A percentile compares a stretch with the other conserved stretches of the same genome.
Conservation (phyloP, 192 early-diverging fungal species). For the Diversispora eburnea region DNA sequence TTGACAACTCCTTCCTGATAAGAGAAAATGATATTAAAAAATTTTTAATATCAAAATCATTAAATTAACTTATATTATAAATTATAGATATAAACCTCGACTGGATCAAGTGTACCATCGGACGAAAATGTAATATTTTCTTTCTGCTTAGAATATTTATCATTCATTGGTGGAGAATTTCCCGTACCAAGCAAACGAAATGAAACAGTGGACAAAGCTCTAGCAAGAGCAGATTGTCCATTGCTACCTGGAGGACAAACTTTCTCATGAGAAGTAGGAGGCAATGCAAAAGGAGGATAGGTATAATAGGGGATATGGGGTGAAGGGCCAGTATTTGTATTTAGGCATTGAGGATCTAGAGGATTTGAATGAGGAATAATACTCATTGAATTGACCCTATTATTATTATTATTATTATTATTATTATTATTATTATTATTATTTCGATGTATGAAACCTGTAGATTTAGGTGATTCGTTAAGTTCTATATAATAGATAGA, state of each 20-base stretch:
- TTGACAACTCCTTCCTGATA: constrained; percentile 52
- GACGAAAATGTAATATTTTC: constrained; percentile 16
- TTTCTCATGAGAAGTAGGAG: constrained; percentile 31
- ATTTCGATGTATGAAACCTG: not conserved
- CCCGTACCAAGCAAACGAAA: constrained; percentile 52
- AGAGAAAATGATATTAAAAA: constrained; percentile 16
- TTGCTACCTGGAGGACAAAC: constrained; percentile 33
- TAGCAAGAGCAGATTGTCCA: constrained; percentile 48
- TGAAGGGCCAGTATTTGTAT: constrained; percentile 30
- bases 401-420: not conserved
- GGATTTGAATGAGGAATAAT: not conserved
- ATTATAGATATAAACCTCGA: constrained; percentile 16
- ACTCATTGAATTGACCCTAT: not conserved
- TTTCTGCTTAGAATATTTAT: constrained; percentile 30
- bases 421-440: not conserved
- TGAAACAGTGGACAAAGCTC: constrained; percentile 52
- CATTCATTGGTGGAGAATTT: constrained; percentile 47
- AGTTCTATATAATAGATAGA: constrained; percentile 34
- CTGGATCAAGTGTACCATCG: constrained; percentile 13
- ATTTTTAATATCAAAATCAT: not conserved
- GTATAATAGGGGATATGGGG: constrained; percentile 35
- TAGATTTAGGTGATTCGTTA: constrained; percentile 25
- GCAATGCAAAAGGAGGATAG: constrained; percentile 43
- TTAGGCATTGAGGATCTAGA: constrained; percentile 30
- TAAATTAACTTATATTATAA: not conserved